Evolutionary conservation across 2,329 filamentous ascomycete genomes (phyloP).

Genomic region (Berkeleyomyces basicola): DNA sequence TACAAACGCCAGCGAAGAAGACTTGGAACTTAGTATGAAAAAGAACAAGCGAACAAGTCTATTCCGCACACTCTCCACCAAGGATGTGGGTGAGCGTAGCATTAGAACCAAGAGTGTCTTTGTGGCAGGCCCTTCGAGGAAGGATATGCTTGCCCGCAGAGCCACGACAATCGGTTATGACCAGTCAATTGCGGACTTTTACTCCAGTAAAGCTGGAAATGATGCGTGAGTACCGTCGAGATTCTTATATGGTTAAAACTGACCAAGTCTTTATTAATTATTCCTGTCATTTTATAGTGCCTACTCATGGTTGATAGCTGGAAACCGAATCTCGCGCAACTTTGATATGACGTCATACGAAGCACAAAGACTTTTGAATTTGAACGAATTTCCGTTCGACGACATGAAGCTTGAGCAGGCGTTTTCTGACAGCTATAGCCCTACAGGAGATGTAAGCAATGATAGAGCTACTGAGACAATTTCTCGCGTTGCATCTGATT

Average conservation of each 20-base stretch:
- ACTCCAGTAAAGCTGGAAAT: conserved; percentile 10
- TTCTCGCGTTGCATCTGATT: conserved; percentile 29
- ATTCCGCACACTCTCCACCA: conserved; percentile 9
- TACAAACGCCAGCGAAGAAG: conserved; percentile 1
- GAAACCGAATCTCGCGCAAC: conserved; percentile 25
- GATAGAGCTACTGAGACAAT: conserved; percentile 17
- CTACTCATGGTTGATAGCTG: conserved; percentile 11
- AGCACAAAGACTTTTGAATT: conserved; percentile 27
- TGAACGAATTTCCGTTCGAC: conserved; percentile 21
- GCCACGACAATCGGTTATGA: conserved; percentile 5
- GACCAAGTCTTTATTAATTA: background rate
- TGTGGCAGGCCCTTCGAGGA: background rate
- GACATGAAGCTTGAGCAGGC: conserved; percentile 20
- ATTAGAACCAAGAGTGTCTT: conserved; percentile 8
- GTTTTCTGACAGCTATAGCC: conserved; percentile 24
- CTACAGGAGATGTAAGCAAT: conserved; percentile 15
- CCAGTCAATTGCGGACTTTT: conserved; percentile 7
- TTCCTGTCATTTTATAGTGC: conserved; percentile 2
- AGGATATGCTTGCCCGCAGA: background rate
- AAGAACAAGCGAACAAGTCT: conserved; percentile 10
- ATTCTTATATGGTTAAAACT: background rate
- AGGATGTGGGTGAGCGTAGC: background rate
- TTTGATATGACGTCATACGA: conserved; percentile 30
- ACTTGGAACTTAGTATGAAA: background rate
- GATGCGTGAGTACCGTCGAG: conserved; percentile 6